Conservation (phyloP, 192 early-diverging fungal genomes). For the Umbelopsis sp. region DNA sequence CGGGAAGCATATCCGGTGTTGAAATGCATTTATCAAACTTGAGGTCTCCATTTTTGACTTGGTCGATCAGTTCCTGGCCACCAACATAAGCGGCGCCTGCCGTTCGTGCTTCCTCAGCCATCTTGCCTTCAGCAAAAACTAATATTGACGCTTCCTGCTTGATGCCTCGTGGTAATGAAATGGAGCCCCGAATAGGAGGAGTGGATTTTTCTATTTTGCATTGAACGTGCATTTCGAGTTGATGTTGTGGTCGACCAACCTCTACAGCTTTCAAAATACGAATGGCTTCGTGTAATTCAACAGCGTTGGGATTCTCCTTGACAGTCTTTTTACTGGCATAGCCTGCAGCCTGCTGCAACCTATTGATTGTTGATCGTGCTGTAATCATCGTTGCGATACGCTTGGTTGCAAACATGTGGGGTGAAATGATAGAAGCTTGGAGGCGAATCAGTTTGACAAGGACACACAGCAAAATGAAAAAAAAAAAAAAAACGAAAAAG, state of each 20-base stretch:
- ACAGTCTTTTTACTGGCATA: slow-evolving; percentile 20
- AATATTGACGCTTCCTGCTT: slow-evolving; percentile 63
- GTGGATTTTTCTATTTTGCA: slow-evolving; percentile 74
- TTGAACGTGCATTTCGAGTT: slow-evolving; percentile 72
- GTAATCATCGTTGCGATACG: background rate
- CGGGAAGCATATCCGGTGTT: slow-evolving; percentile 87
- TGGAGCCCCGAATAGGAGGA: slow-evolving; percentile 80
- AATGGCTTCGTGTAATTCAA: slow-evolving; percentile 50
- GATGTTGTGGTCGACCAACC: slow-evolving; percentile 63
- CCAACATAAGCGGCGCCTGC: slow-evolving; percentile 88
- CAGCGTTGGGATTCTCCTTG: slow-evolving; percentile 44
- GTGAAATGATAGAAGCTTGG: background rate
- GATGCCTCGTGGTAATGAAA: slow-evolving; percentile 70
- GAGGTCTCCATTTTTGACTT: slow-evolving; percentile 60
- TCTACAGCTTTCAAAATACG: slow-evolving; percentile 63
- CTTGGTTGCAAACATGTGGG: background rate
- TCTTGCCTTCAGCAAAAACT: slow-evolving; percentile 87
- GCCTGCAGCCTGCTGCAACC: slow-evolving; percentile 1
- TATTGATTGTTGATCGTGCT: background rate
- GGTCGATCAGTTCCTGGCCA: slow-evolving; percentile 81
- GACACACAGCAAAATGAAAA: background rate
- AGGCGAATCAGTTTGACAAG: too few species aligned
- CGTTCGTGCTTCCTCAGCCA: slow-evolving; percentile 77
- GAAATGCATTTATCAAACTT: slow-evolving; percentile 85
- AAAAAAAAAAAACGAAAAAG: slow-evolving; percentile 4